Conservation (phyloP, 805 yeast species). For the Yarrowia sp. region DNA sequence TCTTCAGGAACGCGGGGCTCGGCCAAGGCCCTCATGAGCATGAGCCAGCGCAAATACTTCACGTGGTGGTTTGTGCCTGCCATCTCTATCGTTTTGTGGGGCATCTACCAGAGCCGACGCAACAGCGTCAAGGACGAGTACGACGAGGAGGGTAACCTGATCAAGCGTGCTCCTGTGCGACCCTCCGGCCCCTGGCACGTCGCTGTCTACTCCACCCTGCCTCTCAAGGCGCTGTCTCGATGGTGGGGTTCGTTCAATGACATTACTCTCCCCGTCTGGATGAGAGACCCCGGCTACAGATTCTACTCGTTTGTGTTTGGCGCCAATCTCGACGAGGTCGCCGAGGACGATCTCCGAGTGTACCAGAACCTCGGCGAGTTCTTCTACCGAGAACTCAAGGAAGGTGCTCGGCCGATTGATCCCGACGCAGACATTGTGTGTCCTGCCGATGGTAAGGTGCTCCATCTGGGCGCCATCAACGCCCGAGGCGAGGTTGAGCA, state of each 20-base stretch:
- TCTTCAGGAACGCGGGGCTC: conserved; percentile 21
- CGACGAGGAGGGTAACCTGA: conserved; percentile 38
- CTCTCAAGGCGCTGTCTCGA: conserved; percentile 88
- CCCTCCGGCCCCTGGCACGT: conserved; percentile 77
- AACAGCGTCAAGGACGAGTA: conserved; percentile 38
- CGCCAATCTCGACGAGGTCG: conserved; percentile 87
- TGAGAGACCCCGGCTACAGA: conserved; percentile 80
- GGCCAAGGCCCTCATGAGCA: conserved; percentile 27
- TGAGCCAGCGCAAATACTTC: conserved; percentile 40
- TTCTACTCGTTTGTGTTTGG: conserved; percentile 84
- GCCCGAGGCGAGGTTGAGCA: conserved; percentile 84
- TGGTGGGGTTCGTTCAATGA: conserved; percentile 93
- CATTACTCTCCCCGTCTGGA: conserved; percentile 83
- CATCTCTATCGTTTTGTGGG: conserved; percentile 43
- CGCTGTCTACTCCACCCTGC: conserved; percentile 87
- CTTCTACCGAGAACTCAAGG: conserved; percentile 80
- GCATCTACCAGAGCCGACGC: conserved; percentile 41
- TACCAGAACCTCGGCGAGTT: conserved; percentile 88
- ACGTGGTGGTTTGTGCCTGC: conserved; percentile 47
- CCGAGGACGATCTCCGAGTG: conserved; percentile 74
- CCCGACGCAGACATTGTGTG: conserved; percentile 71
- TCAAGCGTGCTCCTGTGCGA: conserved; percentile 33
- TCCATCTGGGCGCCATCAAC: conserved; percentile 81
- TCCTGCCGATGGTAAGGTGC: conserved; percentile 92
- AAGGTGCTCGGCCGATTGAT: conserved; percentile 79